Evolutionary conservation across 169 alveolate genomes (phyloP), one percentile per base, ranked within the genome.

Genomic region (Condylostoma magnum): DNA sequence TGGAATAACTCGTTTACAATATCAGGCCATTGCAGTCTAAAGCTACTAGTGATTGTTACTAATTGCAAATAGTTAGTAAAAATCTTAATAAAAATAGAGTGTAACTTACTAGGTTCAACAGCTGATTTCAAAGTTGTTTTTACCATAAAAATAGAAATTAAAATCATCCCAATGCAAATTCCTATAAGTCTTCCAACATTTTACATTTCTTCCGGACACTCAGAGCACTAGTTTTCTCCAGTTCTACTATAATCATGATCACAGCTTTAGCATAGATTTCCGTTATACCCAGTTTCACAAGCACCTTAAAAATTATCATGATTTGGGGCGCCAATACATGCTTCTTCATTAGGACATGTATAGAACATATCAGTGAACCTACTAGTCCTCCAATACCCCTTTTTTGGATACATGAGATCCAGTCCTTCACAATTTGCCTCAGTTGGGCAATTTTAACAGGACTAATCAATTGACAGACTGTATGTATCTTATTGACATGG

Each of bases 371-470:
- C 69, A 30, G 80, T 55, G 5, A 47, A 12, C 33, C 36, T 78
- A 38, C 31, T 43, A 12, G 66, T 30, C 34, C 90, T 77, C 83
- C 86, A 82, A 44, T 60, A 82, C n/a, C 84, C 86, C 18, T 73
- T 56, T 36, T 67, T 82, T 6, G 86, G 87, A 0, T 71, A 70
- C 8, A 82, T 73, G 28, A 25, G 33, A 31, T 34, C 20, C 8
- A 80, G 84, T 38, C 90, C 90, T 5, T 47, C 33, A 48, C 90
- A 82, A 12, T 54, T 48, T 5, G 84, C 83, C 51, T 70, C 72
- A n/a, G 12, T 27, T 3, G 76, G 76, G 6, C 76, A 67, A 12
- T 20, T 25, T 2, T 15, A 2, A 33, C 73, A 63, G 15, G 58
- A 41, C 20, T 41, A 41, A 41, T 41, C 20, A 41, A 41, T n/a